A percentile compares a stretch with the other conserved stretches of the same genome.
These are phyloP conservation scores for Xenoacremonium recifei DNA, from an alignment of 2,329 filamentous ascomycete species.

Conservation along the genomic window DNA sequence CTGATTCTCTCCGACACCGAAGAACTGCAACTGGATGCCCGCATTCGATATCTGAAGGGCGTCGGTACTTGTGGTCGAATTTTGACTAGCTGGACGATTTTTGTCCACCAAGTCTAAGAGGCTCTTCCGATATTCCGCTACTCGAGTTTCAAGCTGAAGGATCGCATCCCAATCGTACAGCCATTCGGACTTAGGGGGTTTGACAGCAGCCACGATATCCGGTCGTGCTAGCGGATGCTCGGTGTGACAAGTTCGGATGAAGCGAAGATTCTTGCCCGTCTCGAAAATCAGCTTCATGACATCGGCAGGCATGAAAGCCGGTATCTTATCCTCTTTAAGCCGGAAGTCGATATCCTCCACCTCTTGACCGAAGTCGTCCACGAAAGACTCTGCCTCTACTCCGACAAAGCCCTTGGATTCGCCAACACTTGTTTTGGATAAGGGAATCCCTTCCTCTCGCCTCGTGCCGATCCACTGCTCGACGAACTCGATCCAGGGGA, in stretches of 20 bases:
- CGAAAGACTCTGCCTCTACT: conserved; percentile 51
- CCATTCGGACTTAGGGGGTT: conserved; percentile 63
- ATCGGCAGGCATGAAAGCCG: conserved; percentile 68
- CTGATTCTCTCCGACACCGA: conserved; percentile 45
- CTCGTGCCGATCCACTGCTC: conserved; percentile 74
- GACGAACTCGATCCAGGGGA: conserved; percentile 65
- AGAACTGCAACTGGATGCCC: conserved; percentile 37
- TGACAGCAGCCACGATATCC: conserved; percentile 43
- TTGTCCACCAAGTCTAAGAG: conserved; percentile 24
- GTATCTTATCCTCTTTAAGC: conserved; percentile 64
- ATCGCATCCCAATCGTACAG: conserved; percentile 72
- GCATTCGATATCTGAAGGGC: not conserved
- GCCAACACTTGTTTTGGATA: conserved; percentile 46
- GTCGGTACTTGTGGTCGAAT: not conserved
- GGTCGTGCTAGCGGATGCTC: conserved; percentile 64
- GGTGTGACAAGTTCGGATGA: conserved; percentile 69
- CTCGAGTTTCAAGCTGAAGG: conserved; percentile 59
- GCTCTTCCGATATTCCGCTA: conserved; percentile 36
- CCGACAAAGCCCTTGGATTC: conserved; percentile 59
- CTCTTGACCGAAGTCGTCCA: conserved; percentile 60
- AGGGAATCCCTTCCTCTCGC: conserved; percentile 52
- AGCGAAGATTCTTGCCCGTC: conserved; percentile 71
- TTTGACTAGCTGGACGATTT: conserved; percentile 4
- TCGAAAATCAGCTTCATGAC: conserved; percentile 74
- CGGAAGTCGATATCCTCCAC: conserved; percentile 58